Evolutionary conservation across 2,329 filamentous ascomycete species (phyloP), one percentile per base, ranked within the genome.

Genomic region (Ophiostoma sp.): DNA sequence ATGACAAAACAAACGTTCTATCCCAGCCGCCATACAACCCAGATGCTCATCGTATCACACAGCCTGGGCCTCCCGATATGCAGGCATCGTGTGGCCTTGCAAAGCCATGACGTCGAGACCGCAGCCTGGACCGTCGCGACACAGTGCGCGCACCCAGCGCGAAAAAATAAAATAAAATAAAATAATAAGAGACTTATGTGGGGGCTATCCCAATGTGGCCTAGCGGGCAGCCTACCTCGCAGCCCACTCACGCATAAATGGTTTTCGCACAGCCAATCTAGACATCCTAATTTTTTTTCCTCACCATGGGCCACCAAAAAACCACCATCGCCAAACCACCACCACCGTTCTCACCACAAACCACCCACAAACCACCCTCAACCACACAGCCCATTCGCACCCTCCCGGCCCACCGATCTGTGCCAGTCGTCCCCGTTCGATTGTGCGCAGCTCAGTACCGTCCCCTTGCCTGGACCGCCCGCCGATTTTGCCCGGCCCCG

Each of bases 211-310:
- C 40, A 55, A 55, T 65, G 9, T 14, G 14, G 64, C 67, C 55
- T 68, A 60, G 70, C 41, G 2, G 18, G 27, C 18, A 16, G 9
- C 4, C 45, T 42, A 12, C n/a, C 49, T 55, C 14, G 44, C 64
- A 40, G 16, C 40, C 64, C 55, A 58, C 63, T 42, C 67, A 49
- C 67, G 64, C 67, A 67, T 67, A 70, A 74, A 72, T 72, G 69
- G 69, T 69, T 72, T 63, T 63, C 60, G 60, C 73, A 70, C 70
- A 64, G 65, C 68, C 69, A 69, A 70, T 69, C 69, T 55, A 45
- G 60, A 70, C 64, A 69, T 68, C 58, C 67, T 67, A 69, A 70
- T 71, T 60, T 72, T 72, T 72, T 71, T 67, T 63, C 40, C 60
- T 64, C 64, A 1, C 27, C 49, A 11, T 16, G 18, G 40, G 36